Base-by-base conservation (phyloP, 768 basidiomycete genomes). In the Leucocoprinus sp. region DNA sequence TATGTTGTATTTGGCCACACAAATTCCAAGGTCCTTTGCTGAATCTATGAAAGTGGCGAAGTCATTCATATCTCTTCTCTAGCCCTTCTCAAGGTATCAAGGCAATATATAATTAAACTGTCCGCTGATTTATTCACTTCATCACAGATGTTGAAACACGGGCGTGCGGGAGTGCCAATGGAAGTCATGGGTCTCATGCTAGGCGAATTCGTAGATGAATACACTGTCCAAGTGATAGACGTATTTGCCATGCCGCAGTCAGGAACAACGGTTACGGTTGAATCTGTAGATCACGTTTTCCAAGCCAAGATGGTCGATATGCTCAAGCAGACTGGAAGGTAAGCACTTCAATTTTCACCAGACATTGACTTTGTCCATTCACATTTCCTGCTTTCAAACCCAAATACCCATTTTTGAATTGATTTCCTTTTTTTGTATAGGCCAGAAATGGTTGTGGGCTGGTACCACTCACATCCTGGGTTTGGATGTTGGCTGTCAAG, bases 381-480 rank as follows among this genome's bases (percentile, higher is more conserved):
- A 22, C 14, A 22, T 39, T 21, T 23, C 24, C 14, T 19, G 4
- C 3, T 19, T 37, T 34, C 37, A 23, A 21, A 45, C 38, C 29
- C 2, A 17, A 40, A 26, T 31, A 28, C 14, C 15, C 35, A 21
- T 42, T 36, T 11, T 34, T 41, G 26, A 40, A 24, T 36, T 29
- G 4, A 38, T 18, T 22, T 41, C 19, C 22, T 8, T 24, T 37
- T 36, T 18, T 29, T 42, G 48, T 49, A 53, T 41, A 83, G 93
- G 55, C 89, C 95, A 24, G 96, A 98, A 70, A 89, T 85, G 82
- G 96, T 98, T 4, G 96, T 99, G 1, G 96, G 96, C 3, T 99
- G 96, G 96, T 99, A 99, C 60, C 96, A 99, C 66, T 98, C 96
- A 29, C 96, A 99, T 71, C 96, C 96, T 45, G 96, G 96, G 28